Evolutionary conservation across 345 rosid genomes (phyloP), one percentile per base, ranked within the genome.

Genomic region (Isatis tinctoria): DNA sequence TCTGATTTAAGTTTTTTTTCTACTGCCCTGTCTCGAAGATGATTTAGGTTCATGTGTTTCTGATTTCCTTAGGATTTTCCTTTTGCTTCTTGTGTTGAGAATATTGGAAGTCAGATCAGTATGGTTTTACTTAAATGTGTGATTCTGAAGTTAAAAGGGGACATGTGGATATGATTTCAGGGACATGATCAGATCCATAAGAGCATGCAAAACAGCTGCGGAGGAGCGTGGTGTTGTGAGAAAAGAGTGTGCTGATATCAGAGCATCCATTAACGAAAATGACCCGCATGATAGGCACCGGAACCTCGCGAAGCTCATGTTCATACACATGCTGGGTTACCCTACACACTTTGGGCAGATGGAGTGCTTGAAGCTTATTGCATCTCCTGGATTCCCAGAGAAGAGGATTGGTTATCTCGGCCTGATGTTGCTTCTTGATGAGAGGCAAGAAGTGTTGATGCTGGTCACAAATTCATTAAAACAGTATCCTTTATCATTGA

Each of bases 301-400:
- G 27, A 96, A 96, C 83, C 87, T 96, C 65, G 99, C 99, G 16
- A 96, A 96, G 80, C 99, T 96, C 79, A 96, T 96, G 99, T 96
- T 92, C 74, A 96, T 96, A 77, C 99, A 96, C 83, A 96, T 96
- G 99, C 96, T 96, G 65, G 99, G 99, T 71, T 96, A 96, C 76
- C 99, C 99, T 2, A 96, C 99, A 13, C 99, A 96, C 83, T 96
- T 96, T 80, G 99, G 98, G 65, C 99, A 96, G 81, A 96, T 96
- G 99, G 99, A 96, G 82, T 92, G 97, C 84, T 85, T 92, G 74
- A 92, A 96, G 72, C 89, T 90, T 40, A 96, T 96, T 76, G 99
- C 98, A 4, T 89, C 99, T 60, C 72, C 99, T 49, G 98, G 95
- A 37, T 96, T 96, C 83, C 98, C 99, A 2, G 99, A 92, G 87